These are phyloP conservation scores for Cyclotella sp. DNA, from an alignment of 108 stramenopile genomes.

Conservation along the genomic window DNA sequence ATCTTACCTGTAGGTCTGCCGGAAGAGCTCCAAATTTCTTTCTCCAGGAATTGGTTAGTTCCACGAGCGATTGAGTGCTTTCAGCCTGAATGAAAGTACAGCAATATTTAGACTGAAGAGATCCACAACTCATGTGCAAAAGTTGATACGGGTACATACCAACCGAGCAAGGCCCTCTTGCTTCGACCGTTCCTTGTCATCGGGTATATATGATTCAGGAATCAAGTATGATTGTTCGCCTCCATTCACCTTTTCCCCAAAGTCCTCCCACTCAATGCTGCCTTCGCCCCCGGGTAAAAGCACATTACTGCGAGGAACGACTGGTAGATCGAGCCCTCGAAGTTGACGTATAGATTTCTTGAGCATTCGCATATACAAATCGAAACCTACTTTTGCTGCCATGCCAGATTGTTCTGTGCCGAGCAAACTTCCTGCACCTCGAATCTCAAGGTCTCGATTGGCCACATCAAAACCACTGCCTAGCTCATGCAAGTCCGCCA, in stretches of 20 bases:
- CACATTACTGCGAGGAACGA: slow-evolving; percentile 80
- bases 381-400: slow-evolving; percentile 93
- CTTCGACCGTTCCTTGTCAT: slow-evolving; percentile 54
- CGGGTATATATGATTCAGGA: slow-evolving; percentile 69
- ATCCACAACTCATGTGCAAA: background rate
- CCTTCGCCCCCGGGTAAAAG: slow-evolving; percentile 73
- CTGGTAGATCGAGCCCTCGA: slow-evolving; percentile 79
- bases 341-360: slow-evolving; percentile 89
- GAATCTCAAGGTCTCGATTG: slow-evolving; percentile 93
- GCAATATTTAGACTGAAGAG: background rate
- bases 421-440: slow-evolving; percentile 91
- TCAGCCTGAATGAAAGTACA: slow-evolving; percentile 52
- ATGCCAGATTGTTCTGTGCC: slow-evolving; percentile 94
- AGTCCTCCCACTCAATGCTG: slow-evolving; percentile 60
- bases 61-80: slow-evolving; percentile 70
- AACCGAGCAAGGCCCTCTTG: slow-evolving; percentile 78
- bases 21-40: slow-evolving; percentile 78
- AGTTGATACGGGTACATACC: background rate
- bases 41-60: slow-evolving; percentile 83
- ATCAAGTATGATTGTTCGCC: slow-evolving; percentile 59
- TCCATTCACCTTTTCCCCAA: slow-evolving; percentile 15
- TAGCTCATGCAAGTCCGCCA: slow-evolving; percentile 86
- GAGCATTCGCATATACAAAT: slow-evolving; percentile 95
- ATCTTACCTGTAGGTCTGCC: slow-evolving; percentile 47
- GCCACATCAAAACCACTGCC: slow-evolving; percentile 94